A percentile compares a stretch with the other conserved stretches of the same genome.
Evolutionary conservation across 2,329 filamentous ascomycete genomes (phyloP).

Genomic region (Lecanicillium sp.): DNA sequence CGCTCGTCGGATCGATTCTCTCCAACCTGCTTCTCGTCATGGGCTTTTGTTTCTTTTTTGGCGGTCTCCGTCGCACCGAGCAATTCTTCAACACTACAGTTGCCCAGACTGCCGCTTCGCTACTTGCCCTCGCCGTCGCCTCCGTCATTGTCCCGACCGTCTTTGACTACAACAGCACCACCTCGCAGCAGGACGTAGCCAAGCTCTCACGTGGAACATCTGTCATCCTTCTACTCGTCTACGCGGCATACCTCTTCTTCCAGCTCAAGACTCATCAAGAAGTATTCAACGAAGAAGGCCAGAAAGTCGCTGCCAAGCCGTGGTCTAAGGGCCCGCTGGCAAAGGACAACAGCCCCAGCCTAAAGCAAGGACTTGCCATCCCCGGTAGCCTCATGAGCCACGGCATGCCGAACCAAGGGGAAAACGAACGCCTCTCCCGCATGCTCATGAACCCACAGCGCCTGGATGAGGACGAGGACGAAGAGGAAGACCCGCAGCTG

Average conservation of each 20-base stretch:
- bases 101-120: constrained; percentile 77
- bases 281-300: constrained; percentile 72
- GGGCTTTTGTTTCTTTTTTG: constrained; percentile 89
- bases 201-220: constrained; percentile 63
- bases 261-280: constrained; percentile 77
- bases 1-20: constrained; percentile 82
- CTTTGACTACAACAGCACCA: constrained; percentile 51
- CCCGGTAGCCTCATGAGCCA: constrained; percentile 30
- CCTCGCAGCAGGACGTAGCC: constrained; percentile 41
- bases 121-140: constrained; percentile 71
- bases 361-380: constrained; percentile 31
- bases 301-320: constrained; percentile 62
- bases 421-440: constrained; percentile 36
- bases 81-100: constrained; percentile 91
- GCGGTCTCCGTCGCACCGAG: constrained; percentile 67
- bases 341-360: constrained; percentile 18
- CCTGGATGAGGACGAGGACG: constrained; percentile 54
- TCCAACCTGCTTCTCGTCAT: constrained; percentile 84
- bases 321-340: constrained; percentile 25
- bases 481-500: constrained; percentile 67
- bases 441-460: constrained; percentile 31
- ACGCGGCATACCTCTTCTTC: constrained; percentile 78
- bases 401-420: constrained; percentile 22
- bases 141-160: constrained; percentile 85
- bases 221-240: constrained; percentile 76